These are phyloP conservation scores for Xylogone sp. DNA, from an alignment of 2,329 filamentous ascomycete genomes.

Conservation along the genomic window DNA sequence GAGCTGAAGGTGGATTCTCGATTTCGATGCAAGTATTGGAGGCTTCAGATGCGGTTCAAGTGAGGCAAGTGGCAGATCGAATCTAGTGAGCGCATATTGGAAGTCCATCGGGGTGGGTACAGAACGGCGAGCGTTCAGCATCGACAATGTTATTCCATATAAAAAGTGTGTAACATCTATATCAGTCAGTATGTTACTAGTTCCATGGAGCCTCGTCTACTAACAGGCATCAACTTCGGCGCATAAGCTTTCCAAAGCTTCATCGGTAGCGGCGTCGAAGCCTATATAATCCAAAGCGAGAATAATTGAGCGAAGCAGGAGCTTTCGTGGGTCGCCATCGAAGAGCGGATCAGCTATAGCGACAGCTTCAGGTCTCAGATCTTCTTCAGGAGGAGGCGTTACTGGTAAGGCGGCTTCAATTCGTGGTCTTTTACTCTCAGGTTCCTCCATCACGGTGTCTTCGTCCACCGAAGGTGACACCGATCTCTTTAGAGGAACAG, in stretches of 20 bases:
- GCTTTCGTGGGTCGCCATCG: conserved; percentile 23
- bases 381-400: conserved; percentile 20
- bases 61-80: conserved; percentile 47
- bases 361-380: not conserved
- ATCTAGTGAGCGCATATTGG: conserved; percentile 45
- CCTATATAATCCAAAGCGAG: conserved; percentile 55
- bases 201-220: conserved; percentile 21
- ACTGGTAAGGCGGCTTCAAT: conserved; percentile 16
- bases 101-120: conserved; percentile 55
- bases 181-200: conserved; percentile 8
- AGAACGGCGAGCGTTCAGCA: conserved; percentile 36
- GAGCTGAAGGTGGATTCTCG: conserved; percentile 29
- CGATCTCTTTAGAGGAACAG: conserved; percentile 21
- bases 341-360: conserved; percentile 14
- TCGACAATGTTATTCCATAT: conserved; percentile 23
- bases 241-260: conserved; percentile 57
- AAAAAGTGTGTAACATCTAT: conserved; percentile 27
- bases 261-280: conserved; percentile 49
- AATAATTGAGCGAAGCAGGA: conserved; percentile 51
- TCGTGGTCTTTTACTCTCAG: conserved; percentile 19
- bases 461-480: conserved; percentile 22
- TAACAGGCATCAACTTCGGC: conserved; percentile 53
- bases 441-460: conserved; percentile 16
- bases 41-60: conserved; percentile 54
- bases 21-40: conserved; percentile 37